Conservation (phyloP, 129 eudicot genomes). For the Artemisia annua region DNA sequence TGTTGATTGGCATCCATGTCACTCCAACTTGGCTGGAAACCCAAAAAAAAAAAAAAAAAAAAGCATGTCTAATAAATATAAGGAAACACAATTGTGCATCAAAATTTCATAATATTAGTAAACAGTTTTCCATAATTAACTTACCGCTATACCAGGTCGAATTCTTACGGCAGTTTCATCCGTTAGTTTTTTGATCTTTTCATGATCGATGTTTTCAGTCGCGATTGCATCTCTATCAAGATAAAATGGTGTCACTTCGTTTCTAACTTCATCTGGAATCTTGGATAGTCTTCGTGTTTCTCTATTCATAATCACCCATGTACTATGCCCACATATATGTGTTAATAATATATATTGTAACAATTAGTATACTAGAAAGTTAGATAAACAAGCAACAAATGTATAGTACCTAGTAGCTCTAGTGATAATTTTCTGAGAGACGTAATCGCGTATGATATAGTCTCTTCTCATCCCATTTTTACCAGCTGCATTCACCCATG, state of each 20-base stretch:
- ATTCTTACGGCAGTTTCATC: conserved; percentile 59
- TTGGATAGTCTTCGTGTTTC: conserved; percentile 87
- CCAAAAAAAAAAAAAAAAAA: no score
- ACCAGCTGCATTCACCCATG: conserved; percentile 90
- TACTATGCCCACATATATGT: conserved; percentile 41
- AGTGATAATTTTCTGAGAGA: conserved; percentile 58
- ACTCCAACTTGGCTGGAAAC: conserved; percentile 89
- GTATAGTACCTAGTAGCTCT: conserved; percentile 63
- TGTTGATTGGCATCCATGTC: conserved; percentile 98
- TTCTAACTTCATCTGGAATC: conserved; percentile 82
- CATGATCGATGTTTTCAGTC: conserved; percentile 37
- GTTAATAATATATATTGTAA: not conserved
- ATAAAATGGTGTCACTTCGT: conserved; percentile 71
- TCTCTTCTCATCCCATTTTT: conserved; percentile 90
- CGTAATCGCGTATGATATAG: conserved; percentile 72
- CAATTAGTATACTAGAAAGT: no score
- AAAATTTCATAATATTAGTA: not conserved
- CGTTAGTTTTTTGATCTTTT: conserved; percentile 74
- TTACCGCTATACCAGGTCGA: conserved; percentile 73
- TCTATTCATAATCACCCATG: conserved; percentile 95
- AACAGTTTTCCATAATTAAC: conserved; percentile 5
- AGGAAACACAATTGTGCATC: no score
- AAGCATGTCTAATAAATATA: not conserved
- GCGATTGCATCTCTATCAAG: conserved; percentile 54
- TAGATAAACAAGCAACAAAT: not conserved